Percentiles rank a stretch among this genome's conserved stretches.
Conservation (phyloP, 352 stramenopile species). For the Thraustochytrium striatum region DNA sequence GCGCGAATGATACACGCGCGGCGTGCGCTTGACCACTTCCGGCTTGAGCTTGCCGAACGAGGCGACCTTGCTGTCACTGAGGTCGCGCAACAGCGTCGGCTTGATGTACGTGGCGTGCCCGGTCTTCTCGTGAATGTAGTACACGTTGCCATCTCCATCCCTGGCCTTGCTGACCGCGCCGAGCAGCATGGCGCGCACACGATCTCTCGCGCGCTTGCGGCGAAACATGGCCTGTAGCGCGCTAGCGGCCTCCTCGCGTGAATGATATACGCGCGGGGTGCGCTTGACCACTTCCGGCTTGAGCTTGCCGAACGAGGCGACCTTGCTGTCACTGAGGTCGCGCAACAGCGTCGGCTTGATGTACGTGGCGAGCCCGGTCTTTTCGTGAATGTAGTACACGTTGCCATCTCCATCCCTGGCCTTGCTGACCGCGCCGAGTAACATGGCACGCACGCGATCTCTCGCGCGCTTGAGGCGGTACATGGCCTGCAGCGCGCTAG, state of each 20-base stretch:
- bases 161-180: no score
- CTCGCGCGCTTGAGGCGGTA: conserved; percentile 10
- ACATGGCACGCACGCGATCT: background rate
- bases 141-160: no score
- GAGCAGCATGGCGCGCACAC: background rate
- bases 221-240: background rate
- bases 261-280: background rate
- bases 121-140: no score
- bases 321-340: conserved; percentile 3
- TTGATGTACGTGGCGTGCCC: no score
- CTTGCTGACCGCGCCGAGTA: conserved; percentile 25
- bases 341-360: conserved; percentile 30
- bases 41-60: background rate
- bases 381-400: conserved; percentile 31
- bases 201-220: conserved; percentile 3
- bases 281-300: background rate
- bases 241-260: background rate
- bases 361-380: conserved; percentile 25
- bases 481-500: background rate
- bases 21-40: no score
- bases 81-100: no score
- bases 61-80: no score
- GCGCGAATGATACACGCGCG: no score
- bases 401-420: conserved; percentile 23
- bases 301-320: conserved; percentile 1